Percentiles rank a stretch among this genome's conserved stretches.
phyloP scores from a whole-genome alignment of 768 basidiomycete genomes.

The Solioccasus polychromus region DNA sequence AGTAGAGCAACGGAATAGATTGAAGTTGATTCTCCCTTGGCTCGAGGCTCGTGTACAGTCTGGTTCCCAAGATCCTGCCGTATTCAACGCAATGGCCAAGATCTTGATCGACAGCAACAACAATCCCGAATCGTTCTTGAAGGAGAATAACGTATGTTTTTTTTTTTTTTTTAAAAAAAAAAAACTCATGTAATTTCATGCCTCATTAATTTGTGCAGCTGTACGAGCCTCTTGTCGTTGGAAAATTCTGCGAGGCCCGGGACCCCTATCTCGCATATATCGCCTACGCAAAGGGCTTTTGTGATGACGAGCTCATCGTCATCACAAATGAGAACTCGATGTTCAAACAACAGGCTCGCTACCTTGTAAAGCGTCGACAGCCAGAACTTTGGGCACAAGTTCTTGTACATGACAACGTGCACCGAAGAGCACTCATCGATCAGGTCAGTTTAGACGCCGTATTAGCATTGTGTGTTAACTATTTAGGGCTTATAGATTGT shows the following conservation, averaged over 20 bases:
- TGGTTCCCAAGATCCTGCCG: conserved; percentile 90
- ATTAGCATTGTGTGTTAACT: neutral
- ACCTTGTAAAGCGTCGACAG: conserved; percentile 93
- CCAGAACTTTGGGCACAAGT: conserved; percentile 97
- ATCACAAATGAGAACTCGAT: conserved; percentile 99
- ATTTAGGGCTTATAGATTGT: conserved; percentile 55
- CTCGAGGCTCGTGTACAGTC: conserved; percentile 88
- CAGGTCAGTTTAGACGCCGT: conserved; percentile 50
- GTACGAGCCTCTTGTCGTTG: conserved; percentile 95
- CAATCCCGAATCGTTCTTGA: conserved; percentile 96
- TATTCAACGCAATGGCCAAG: conserved; percentile 98
- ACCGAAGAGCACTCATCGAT: conserved; percentile 92
- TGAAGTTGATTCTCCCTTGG: conserved; percentile 98
- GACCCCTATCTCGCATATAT: conserved; percentile 99
- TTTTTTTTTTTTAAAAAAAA: too few relatives aligned
- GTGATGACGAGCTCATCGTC: conserved; percentile 93
- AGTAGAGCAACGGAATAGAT: conserved; percentile 92
- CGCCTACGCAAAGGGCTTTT: conserved; percentile 98
- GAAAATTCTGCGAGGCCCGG: conserved; percentile 98
- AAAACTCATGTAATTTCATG: neutral
- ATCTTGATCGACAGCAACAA: conserved; percentile 98
- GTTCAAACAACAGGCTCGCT: conserved; percentile 99
- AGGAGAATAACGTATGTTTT: conserved; percentile 89
- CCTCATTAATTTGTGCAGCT: conserved; percentile 46
- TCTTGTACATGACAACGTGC: conserved; percentile 80